Evolutionary conservation across 768 basidiomycete species (phyloP).

Genomic region (Auriscalpium orientale): DNA sequence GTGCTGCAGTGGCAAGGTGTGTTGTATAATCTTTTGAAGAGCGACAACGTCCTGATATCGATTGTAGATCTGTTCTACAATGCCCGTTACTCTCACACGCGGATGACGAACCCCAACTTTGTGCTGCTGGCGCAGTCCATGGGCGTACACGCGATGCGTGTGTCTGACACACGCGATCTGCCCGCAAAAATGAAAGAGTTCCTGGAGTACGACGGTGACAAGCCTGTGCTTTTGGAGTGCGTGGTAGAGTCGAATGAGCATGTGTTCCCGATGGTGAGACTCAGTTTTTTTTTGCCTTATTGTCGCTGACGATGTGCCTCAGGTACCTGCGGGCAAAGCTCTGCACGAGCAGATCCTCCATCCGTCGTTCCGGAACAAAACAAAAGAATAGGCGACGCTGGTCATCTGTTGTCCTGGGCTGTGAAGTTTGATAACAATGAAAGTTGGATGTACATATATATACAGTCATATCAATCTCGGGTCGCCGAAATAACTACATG

Average conservation of each 20-base stretch:
- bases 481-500: too few species aligned
- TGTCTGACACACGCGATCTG: constrained; percentile 61
- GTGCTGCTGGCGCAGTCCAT: constrained; percentile 83
- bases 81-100: constrained; percentile 91
- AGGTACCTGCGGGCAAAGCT: constrained; percentile 91
- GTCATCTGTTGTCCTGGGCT: not conserved
- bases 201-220: constrained; percentile 83
- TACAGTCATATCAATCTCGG: too few species aligned
- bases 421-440: too few species aligned
- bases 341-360: constrained; percentile 88
- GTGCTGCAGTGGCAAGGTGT: constrained; percentile 97
- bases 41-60: not conserved
- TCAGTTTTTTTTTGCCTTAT: constrained; percentile 11
- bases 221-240: constrained; percentile 90
- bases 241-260: constrained; percentile 77
- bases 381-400: not conserved
- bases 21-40: constrained; percentile 20
- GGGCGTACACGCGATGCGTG: constrained; percentile 87
- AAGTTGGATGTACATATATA: too few species aligned
- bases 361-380: constrained; percentile 27
- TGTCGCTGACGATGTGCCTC: constrained; percentile 11
- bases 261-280: constrained; percentile 81
- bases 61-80: constrained; percentile 88
- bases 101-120: constrained; percentile 95
- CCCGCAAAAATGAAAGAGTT: constrained; percentile 98